Percentiles rank a stretch among this genome's conserved stretches.
Evolutionary conservation across 352 stramenopile genomes (phyloP).

Genomic region (Globisporangium cystogenes): DNA sequence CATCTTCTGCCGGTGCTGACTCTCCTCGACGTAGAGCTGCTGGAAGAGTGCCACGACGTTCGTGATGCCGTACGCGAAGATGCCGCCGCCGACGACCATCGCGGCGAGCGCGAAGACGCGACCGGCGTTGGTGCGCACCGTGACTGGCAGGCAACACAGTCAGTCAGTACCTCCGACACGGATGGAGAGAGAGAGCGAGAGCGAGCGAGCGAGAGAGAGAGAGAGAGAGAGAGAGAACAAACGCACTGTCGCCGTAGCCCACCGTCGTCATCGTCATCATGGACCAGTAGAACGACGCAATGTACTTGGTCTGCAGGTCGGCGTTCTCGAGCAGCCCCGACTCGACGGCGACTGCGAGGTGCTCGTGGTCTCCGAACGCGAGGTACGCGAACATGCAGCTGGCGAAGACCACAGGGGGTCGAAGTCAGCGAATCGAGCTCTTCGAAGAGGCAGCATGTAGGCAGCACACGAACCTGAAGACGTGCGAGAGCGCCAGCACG

Average conservation of each 20-base stretch:
- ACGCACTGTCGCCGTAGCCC: slow-evolving; percentile 72
- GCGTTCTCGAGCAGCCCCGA: slow-evolving; percentile 37
- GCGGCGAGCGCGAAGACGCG: slow-evolving; percentile 64
- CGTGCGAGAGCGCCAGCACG: slow-evolving; percentile 68
- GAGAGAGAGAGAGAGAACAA: background rate
- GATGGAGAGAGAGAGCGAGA: too few relatives aligned
- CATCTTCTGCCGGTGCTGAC: slow-evolving; percentile 64
- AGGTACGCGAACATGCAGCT: slow-evolving; percentile 71
- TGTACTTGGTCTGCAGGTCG: slow-evolving; percentile 57
- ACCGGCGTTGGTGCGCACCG: slow-evolving; percentile 56
- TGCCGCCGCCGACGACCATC: slow-evolving; percentile 70
- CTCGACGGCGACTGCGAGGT: slow-evolving; percentile 38
- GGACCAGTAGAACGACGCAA: slow-evolving; percentile 80
- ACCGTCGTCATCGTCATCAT: slow-evolving; percentile 86
- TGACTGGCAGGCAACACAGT: slow-evolving; percentile 33
- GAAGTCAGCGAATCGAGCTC: too few relatives aligned
- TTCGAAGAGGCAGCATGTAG: too few relatives aligned
- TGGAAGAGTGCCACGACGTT: slow-evolving; percentile 77
- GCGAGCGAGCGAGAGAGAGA: background rate
- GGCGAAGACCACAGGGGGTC: background rate
- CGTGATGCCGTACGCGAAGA: slow-evolving; percentile 83
- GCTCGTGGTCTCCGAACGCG: slow-evolving; percentile 48
- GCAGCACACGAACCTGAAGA: too few relatives aligned
- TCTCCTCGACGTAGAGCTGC: slow-evolving; percentile 68
- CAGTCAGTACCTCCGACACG: too few relatives aligned